Evolutionary conservation across 2,329 filamentous ascomycete genomes (phyloP).

Genomic region (Coniella lustricola): DNA sequence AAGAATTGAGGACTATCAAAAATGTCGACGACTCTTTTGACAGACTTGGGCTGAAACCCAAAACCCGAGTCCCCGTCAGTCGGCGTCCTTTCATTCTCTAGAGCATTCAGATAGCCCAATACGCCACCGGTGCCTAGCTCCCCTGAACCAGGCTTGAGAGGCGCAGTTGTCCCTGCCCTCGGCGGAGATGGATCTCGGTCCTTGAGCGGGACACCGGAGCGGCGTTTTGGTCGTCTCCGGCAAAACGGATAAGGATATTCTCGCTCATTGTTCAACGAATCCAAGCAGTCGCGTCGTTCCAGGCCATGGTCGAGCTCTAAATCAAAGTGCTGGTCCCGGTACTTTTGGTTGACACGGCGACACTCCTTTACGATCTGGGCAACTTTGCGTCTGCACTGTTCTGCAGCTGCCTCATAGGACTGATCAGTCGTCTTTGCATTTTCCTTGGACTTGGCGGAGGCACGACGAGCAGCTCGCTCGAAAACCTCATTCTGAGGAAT

Average conservation of each 20-base stretch:
- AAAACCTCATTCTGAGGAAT: slow-evolving; percentile 57
- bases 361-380: slow-evolving; percentile 59
- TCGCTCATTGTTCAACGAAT: slow-evolving; percentile 33
- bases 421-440: slow-evolving; percentile 49
- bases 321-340: slow-evolving; percentile 80
- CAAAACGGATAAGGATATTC: slow-evolving; percentile 11
- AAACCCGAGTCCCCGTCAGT: slow-evolving; percentile 14
- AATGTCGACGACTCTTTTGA: slow-evolving; percentile 67
- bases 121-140: neutral
- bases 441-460: slow-evolving; percentile 45
- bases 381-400: slow-evolving; percentile 60
- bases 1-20: slow-evolving; percentile 73
- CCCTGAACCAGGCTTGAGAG: neutral
- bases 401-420: slow-evolving; percentile 66
- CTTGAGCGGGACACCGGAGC: slow-evolving; percentile 19
- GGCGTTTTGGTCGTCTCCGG: slow-evolving; percentile 5
- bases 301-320: slow-evolving; percentile 69
- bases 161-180: no score
- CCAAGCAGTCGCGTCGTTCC: slow-evolving; percentile 42
- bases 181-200: slow-evolving; percentile 12
- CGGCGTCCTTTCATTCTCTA: slow-evolving; percentile 5
- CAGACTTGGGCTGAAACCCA: slow-evolving; percentile 39
- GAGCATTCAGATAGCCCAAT: slow-evolving; percentile 2
- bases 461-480: slow-evolving; percentile 50
- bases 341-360: slow-evolving; percentile 73